A percentile compares a stretch with the other conserved stretches of the same genome.
Conservation (phyloP, 2,329 filamentous ascomycete genomes). For the Colletotrichum camelliae region DNA sequence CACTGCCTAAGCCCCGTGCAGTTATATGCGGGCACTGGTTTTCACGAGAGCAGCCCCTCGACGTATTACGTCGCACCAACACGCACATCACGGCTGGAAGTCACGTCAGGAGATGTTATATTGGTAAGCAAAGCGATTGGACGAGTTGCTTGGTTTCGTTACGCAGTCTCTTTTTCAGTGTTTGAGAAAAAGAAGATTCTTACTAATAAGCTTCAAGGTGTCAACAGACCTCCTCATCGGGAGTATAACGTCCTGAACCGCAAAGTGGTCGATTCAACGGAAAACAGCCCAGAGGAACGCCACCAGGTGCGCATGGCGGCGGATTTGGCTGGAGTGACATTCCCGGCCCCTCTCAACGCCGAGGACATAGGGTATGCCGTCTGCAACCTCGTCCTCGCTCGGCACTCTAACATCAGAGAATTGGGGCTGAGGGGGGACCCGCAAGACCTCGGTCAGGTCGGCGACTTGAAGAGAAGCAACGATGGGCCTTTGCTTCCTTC, state of each 20-base stretch:
- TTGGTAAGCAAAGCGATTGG: no score
- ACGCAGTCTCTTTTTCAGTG: no score
- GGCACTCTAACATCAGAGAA: background rate
- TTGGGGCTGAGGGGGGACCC: background rate
- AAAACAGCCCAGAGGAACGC: no score
- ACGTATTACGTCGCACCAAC: background rate
- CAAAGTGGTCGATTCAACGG: no score
- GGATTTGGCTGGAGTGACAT: background rate
- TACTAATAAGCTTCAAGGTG: no score
- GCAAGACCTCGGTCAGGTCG: rapidly evolving
- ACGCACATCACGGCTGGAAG: no score
- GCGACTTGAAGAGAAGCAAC: background rate
- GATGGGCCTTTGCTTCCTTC: background rate
- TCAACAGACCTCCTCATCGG: no score
- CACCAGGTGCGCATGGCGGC: background rate
- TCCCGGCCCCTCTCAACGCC: background rate
- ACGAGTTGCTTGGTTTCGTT: no score
- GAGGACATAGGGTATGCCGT: no score
- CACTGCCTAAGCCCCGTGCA: background rate
- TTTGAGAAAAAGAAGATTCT: no score
- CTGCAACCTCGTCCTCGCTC: background rate
- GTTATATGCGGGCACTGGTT: background rate
- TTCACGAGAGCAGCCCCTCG: background rate
- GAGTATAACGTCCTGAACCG: rapidly evolving
- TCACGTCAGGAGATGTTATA: no score